Evolutionary conservation across 1,139 yeast genomes (phyloP).

Genomic region (Keqinozyma sinolaborantium): DNA sequence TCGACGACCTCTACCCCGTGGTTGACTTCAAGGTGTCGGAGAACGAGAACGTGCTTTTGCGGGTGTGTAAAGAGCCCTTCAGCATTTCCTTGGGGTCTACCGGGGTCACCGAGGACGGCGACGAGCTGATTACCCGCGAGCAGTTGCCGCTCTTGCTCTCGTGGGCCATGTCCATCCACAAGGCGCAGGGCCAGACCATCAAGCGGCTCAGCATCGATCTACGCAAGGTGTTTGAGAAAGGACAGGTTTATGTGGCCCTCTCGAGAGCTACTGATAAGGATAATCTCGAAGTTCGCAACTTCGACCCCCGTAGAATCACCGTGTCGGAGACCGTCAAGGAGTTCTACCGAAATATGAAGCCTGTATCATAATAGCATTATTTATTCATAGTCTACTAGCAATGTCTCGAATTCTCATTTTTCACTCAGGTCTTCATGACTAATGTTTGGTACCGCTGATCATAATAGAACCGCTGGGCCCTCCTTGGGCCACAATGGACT

Average conservation of each 20-base stretch:
- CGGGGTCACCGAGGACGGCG: slow-evolving; percentile 11
- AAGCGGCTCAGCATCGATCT: slow-evolving; percentile 75
- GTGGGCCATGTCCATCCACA: slow-evolving; percentile 90
- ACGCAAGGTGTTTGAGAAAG: slow-evolving; percentile 69
- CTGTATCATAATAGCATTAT: neutral
- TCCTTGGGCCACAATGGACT: slow-evolving; percentile 49
- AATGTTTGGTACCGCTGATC: too few species aligned
- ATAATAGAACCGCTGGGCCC: neutral
- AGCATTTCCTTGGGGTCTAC: slow-evolving; percentile 25
- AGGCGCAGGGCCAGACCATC: slow-evolving; percentile 89
- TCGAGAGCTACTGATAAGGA: slow-evolving; percentile 83
- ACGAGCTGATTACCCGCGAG: slow-evolving; percentile 31
- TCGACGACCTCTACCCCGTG: slow-evolving; percentile 45
- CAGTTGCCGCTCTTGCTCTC: slow-evolving; percentile 77
- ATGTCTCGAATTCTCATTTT: too few species aligned
- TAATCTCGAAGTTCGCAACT: slow-evolving; percentile 69
- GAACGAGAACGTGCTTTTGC: slow-evolving; percentile 23
- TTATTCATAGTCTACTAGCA: too few species aligned
- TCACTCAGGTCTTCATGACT: too few species aligned
- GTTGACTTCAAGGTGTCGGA: slow-evolving; percentile 47
- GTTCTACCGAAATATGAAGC: slow-evolving; percentile 46
- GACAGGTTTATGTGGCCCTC: slow-evolving; percentile 87
- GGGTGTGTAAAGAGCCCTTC: slow-evolving; percentile 76
- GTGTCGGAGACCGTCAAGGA: slow-evolving; percentile 64
- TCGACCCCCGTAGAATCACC: slow-evolving; percentile 56